Evolutionary conservation across 2,329 filamentous ascomycete species (phyloP).

Genomic region (Cladosporium sp.): DNA sequence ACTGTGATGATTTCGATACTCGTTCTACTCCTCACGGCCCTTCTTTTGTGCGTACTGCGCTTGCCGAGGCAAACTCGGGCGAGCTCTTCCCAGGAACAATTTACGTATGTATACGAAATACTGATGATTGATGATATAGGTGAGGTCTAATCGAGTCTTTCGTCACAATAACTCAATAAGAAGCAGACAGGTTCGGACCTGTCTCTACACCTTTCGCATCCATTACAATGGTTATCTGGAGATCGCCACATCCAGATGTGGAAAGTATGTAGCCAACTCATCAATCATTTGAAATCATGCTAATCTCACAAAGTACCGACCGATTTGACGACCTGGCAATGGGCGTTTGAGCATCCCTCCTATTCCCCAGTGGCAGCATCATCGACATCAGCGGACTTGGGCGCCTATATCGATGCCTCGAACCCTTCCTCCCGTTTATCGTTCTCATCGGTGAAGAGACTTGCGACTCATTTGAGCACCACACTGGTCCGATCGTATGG

Average conservation of each 20-base stretch:
- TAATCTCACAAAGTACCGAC: constrained; percentile 43
- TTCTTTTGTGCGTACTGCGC: not conserved
- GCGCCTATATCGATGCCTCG: constrained; percentile 52
- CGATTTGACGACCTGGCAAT: constrained; percentile 55
- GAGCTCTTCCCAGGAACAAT: too few relatives aligned
- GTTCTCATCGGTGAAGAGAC: constrained; percentile 43
- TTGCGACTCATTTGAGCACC: constrained; percentile 57
- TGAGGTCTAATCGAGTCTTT: too few relatives aligned
- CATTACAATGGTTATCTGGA: constrained; percentile 20
- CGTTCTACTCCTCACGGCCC: not conserved
- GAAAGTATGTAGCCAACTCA: constrained; percentile 29
- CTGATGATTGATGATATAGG: too few relatives aligned
- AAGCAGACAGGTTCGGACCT: too few relatives aligned
- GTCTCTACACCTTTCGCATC: not conserved
- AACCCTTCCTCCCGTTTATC: constrained; percentile 3
- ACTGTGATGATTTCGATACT: too few relatives aligned
- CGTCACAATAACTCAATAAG: too few relatives aligned
- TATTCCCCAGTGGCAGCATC: constrained; percentile 44
- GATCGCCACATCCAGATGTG: constrained; percentile 40
- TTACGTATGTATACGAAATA: too few relatives aligned
- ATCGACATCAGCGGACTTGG: constrained; percentile 31
- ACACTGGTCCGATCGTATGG: constrained; percentile 54
- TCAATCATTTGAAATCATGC: constrained; percentile 5
- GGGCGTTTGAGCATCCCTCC: constrained; percentile 53
- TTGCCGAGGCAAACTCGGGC: constrained; percentile 1